Conservation (phyloP, 768 basidiomycete genomes). For the Cystobasidium tubakii region DNA sequence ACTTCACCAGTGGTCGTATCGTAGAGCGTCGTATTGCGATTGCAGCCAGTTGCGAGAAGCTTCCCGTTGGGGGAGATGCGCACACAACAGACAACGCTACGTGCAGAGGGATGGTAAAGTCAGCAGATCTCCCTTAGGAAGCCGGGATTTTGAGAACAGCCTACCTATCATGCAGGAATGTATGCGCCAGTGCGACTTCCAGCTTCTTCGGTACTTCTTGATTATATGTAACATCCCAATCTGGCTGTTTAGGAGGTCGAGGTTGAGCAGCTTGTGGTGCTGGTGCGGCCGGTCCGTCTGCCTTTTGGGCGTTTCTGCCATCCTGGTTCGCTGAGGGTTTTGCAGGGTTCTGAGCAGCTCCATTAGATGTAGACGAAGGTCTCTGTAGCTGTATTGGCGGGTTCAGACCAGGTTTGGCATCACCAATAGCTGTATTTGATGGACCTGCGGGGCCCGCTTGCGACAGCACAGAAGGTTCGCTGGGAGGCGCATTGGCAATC, state of each 20-base stretch:
- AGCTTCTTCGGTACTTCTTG: slow-evolving; percentile 69
- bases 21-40: slow-evolving; percentile 89
- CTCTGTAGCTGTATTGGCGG: slow-evolving; percentile 7
- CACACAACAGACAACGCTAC: slow-evolving; percentile 78
- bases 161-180: slow-evolving; percentile 83
- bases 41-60: slow-evolving; percentile 89
- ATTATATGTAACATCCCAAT: slow-evolving; percentile 87
- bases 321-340: not conserved
- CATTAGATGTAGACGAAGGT: not conserved
- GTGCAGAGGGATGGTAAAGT: not conserved
- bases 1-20: slow-evolving; percentile 76
- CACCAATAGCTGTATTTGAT: not conserved
- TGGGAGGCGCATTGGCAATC: slow-evolving; percentile 1
- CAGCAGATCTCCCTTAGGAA: not conserved
- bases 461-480: slow-evolving; percentile 9
- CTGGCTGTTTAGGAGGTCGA: slow-evolving; percentile 58
- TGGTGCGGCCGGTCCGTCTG: slow-evolving; percentile 15
- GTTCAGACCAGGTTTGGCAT: not conserved
- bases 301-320: not conserved
- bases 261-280: slow-evolving; percentile 46
- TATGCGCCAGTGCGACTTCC: slow-evolving; percentile 75
- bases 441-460: slow-evolving; percentile 17
- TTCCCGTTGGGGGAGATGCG: slow-evolving; percentile 91
- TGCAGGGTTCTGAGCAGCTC: not conserved
- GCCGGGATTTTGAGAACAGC: not conserved